A percentile compares a stretch with the other conserved stretches of the same genome.
Evolutionary conservation across 768 basidiomycete genomes (phyloP).

Genomic region (Hygrophoropsis aurantiaca): DNA sequence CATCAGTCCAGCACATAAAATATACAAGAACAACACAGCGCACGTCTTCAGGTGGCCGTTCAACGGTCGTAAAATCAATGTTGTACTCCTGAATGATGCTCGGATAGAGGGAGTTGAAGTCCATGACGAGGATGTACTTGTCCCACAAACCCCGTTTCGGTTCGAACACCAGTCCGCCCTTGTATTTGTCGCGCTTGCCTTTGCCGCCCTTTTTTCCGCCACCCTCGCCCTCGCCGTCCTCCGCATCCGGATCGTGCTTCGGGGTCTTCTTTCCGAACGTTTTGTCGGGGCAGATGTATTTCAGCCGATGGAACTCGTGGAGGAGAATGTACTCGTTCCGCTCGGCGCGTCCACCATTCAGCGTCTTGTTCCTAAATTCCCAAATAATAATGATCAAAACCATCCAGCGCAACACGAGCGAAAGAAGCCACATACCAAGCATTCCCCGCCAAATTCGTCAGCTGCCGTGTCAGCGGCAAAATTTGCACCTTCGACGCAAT

Average conservation of each 20-base stretch:
- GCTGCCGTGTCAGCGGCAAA: constrained; percentile 85
- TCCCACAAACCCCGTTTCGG: constrained; percentile 97
- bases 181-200: constrained; percentile 89
- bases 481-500: constrained; percentile 93
- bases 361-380: constrained; percentile 82
- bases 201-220: constrained; percentile 51
- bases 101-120: constrained; percentile 99
- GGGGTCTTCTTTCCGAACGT: constrained; percentile 73
- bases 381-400: not conserved
- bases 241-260: constrained; percentile 49
- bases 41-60: constrained; percentile 61
- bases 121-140: constrained; percentile 97
- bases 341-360: constrained; percentile 97
- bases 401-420: not conserved
- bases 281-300: constrained; percentile 97
- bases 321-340: constrained; percentile 98
- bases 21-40: constrained; percentile 11
- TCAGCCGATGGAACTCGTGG: constrained; percentile 95
- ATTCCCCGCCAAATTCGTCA: constrained; percentile 95
- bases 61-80: constrained; percentile 97
- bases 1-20: not conserved
- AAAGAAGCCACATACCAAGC: constrained; percentile 66
- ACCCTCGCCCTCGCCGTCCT: constrained; percentile 57
- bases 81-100: constrained; percentile 99
- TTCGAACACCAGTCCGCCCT: constrained; percentile 96